phyloP scores from a whole-genome alignment of 2,329 filamentous ascomycete species.

The Aspergillus ustus region DNA sequence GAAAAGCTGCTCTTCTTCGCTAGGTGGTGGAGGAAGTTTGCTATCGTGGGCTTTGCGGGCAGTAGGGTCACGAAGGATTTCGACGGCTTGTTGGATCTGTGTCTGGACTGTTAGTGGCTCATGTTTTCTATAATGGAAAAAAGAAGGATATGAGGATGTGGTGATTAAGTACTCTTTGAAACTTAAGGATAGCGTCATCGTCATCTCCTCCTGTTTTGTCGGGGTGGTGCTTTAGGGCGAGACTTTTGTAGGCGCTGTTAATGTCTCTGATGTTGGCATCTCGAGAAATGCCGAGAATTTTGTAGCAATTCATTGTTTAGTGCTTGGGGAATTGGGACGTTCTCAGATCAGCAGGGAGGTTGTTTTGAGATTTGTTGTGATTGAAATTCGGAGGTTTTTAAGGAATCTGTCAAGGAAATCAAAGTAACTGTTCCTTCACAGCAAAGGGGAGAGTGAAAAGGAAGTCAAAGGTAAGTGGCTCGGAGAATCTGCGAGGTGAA shows the following conservation, averaged over 20 bases:
- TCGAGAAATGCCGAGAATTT: constrained; percentile 30
- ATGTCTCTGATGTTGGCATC: constrained; percentile 37
- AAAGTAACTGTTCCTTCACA: not conserved
- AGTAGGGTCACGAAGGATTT: constrained; percentile 37
- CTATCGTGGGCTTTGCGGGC: constrained; percentile 30
- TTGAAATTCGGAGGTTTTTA: not conserved
- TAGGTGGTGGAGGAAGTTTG: constrained; percentile 13
- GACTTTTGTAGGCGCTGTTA: constrained; percentile 38
- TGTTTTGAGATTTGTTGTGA: not conserved
- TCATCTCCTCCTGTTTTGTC: constrained; percentile 34
- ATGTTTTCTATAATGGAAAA: not conserved
- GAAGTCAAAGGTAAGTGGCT: not conserved
- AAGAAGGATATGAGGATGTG: not conserved
- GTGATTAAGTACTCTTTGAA: constrained; percentile 28
- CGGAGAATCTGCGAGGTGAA: not conserved
- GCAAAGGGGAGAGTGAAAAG: not conserved
- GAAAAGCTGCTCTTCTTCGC: constrained; percentile 2
- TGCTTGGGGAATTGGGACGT: constrained; percentile 8
- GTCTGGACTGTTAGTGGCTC: not conserved
- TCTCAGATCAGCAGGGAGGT: not conserved
- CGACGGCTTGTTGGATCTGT: constrained; percentile 40
- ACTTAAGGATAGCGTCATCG: constrained; percentile 18
- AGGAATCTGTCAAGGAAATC: not conserved
- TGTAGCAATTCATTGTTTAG: constrained; percentile 31
- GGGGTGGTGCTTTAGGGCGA: constrained; percentile 41